Conservation (phyloP, 148 eudicot genomes). For the Rheum nobile region DNA sequence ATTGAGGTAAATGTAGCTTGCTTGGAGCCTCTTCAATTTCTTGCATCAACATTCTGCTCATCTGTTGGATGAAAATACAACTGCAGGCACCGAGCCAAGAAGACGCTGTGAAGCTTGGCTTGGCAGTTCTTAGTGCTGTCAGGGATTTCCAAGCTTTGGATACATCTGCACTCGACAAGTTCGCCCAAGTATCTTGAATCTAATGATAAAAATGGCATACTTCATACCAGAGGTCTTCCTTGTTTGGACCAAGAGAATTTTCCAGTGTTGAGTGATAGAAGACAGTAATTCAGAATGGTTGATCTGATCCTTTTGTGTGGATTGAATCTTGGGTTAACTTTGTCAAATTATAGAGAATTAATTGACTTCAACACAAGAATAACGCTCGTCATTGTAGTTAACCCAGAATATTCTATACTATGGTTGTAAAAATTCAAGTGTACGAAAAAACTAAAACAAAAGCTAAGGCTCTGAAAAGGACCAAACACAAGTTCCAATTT, state of each 20-base stretch:
- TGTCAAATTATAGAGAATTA: too few relatives aligned
- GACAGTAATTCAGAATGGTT: background rate
- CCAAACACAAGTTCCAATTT: too few relatives aligned
- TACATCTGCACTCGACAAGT: conserved; percentile 53
- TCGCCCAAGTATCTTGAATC: conserved; percentile 15
- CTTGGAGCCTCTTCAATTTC: background rate
- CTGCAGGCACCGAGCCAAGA: conserved; percentile 57
- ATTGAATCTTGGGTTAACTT: too few relatives aligned
- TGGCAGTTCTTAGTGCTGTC: conserved; percentile 47
- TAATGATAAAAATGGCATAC: background rate
- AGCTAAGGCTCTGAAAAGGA: too few relatives aligned
- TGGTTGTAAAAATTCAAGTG: too few relatives aligned
- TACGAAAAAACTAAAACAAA: too few relatives aligned
- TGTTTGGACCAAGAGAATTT: too few relatives aligned
- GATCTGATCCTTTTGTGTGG: background rate
- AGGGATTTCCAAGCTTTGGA: conserved; percentile 69
- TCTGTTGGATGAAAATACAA: background rate
- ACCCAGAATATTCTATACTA: too few relatives aligned
- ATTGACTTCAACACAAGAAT: too few relatives aligned
- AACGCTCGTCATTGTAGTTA: too few relatives aligned
- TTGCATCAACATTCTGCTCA: background rate
- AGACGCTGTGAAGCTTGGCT: conserved; percentile 73
- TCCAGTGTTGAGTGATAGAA: background rate
- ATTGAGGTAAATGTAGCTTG: conserved; percentile 50
- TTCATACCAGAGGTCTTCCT: background rate